A percentile compares a stretch with the other conserved stretches of the same genome.
Conservation (phyloP, 75 land plant species). For the Adiantum capillusveneris region DNA sequence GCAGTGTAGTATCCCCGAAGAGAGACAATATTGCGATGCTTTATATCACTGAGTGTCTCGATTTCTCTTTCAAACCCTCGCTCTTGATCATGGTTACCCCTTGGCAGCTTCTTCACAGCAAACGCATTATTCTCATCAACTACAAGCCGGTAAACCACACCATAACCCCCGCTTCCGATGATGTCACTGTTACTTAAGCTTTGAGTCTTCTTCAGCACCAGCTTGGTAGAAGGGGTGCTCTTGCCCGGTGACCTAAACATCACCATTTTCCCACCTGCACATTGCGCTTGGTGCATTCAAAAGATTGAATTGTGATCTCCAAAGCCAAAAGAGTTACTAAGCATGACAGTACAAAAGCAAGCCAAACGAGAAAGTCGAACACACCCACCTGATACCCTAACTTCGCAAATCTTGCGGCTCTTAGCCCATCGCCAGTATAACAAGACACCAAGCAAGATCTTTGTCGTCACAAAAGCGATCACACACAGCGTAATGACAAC, state of each 20-base stretch:
- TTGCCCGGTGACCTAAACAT: conserved; percentile 49
- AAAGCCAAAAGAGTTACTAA: too few relatives aligned
- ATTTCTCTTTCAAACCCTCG: conserved; percentile 80
- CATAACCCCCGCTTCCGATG: conserved; percentile 82
- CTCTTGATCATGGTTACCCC: conserved; percentile 49
- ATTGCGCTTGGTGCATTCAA: too few relatives aligned
- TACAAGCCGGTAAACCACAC: conserved; percentile 61
- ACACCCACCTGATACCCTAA: too few relatives aligned
- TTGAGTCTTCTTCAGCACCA: conserved; percentile 45
- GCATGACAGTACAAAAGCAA: too few relatives aligned
- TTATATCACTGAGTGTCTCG: conserved; percentile 73
- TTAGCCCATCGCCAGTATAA: conserved; percentile 44
- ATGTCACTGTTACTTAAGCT: conserved; percentile 59
- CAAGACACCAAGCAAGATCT: conserved; percentile 43
- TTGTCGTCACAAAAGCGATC: conserved; percentile 50
- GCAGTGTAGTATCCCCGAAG: conserved; percentile 78
- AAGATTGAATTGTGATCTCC: too few relatives aligned
- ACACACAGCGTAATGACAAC: conserved; percentile 45
- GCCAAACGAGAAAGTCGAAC: too few relatives aligned
- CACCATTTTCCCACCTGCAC: conserved; percentile 74
- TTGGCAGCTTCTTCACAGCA: conserved; percentile 68
- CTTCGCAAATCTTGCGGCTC: conserved; percentile 6
- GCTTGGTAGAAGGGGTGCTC: conserved; percentile 37
- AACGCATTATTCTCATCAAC: conserved; percentile 47
- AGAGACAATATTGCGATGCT: conserved; percentile 70